Percentiles rank a stretch among this genome's conserved stretches.
These are phyloP conservation scores for Isabelozyma gotoi DNA, from an alignment of 805 yeast genomes.

Conservation along the genomic window DNA sequence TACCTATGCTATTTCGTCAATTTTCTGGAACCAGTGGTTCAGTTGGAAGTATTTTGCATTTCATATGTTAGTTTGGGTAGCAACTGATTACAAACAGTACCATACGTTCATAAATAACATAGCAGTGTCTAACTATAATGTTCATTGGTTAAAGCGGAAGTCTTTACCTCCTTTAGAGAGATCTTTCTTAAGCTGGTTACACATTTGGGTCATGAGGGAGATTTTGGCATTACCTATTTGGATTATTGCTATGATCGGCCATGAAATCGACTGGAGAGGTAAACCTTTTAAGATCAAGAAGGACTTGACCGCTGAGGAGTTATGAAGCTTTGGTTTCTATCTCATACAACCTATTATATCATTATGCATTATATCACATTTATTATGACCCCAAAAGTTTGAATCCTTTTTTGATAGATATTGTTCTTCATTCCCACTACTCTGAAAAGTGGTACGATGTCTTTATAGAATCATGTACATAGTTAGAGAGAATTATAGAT, in stretches of 20 bases:
- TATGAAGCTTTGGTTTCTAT: too few species aligned
- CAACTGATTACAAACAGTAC: slow-evolving; percentile 62
- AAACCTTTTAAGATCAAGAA: slow-evolving; percentile 68
- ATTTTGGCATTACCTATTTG: slow-evolving; percentile 78
- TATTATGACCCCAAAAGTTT: too few species aligned
- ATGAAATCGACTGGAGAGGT: slow-evolving; percentile 76
- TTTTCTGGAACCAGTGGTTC: slow-evolving; percentile 38
- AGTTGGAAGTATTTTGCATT: slow-evolving; percentile 38
- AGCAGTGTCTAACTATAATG: slow-evolving; percentile 12
- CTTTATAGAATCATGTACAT: too few species aligned
- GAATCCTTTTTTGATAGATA: too few species aligned
- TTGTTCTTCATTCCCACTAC: too few species aligned
- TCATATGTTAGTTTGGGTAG: slow-evolving; percentile 64
- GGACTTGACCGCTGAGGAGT: slow-evolving; percentile 76
- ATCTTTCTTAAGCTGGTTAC: slow-evolving; percentile 23
- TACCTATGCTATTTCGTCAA: slow-evolving; percentile 51
- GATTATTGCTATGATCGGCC: slow-evolving; percentile 77
- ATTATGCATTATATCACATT: too few species aligned
- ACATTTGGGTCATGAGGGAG: slow-evolving; percentile 69
- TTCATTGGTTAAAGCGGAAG: slow-evolving; percentile 24
- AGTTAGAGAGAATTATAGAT: too few species aligned
- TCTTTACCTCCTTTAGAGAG: slow-evolving; percentile 15
- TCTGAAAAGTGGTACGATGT: too few species aligned
- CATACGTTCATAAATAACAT: slow-evolving; percentile 37
- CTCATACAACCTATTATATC: too few species aligned